These are phyloP conservation scores for Backusella psychrophila DNA, from an alignment of 192 early-diverging fungal genomes.

Conservation along the genomic window DNA sequence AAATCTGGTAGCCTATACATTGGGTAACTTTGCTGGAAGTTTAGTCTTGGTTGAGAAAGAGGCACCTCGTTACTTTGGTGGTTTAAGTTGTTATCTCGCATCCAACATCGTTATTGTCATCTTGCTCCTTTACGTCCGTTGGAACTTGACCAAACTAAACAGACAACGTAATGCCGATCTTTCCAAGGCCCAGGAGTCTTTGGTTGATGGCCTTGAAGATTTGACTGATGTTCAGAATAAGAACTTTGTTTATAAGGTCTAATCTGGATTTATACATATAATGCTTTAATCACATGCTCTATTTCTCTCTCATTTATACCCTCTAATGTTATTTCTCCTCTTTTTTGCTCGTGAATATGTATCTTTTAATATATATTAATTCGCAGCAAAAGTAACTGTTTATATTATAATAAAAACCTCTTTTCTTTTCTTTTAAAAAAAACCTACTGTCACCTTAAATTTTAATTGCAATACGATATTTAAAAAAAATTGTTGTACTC, in stretches of 20 bases:
- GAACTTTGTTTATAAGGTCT: conserved; percentile 11
- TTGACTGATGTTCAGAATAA: conserved; percentile 12
- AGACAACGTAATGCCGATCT: conserved; percentile 4
- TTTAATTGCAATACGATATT: too few relatives aligned
- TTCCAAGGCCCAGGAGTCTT: not conserved
- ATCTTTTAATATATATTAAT: not conserved
- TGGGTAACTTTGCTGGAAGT: conserved; percentile 18
- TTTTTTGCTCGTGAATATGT: not conserved
- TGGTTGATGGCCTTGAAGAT: not conserved
- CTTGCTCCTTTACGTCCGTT: not conserved
- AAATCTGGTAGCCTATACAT: conserved; percentile 13
- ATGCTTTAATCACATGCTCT: not conserved
- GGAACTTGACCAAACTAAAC: not conserved
- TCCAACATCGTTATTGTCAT: conserved; percentile 5
- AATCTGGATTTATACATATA: not conserved
- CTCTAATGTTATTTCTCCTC: not conserved
- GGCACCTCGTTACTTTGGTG: conserved; percentile 14
- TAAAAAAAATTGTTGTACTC: too few relatives aligned
- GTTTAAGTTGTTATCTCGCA: not conserved
- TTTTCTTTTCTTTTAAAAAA: not conserved
- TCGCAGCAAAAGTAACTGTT: not conserved
- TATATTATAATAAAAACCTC: not conserved
- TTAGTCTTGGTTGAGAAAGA: conserved; percentile 9
- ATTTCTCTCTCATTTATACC: not conserved
- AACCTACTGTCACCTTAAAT: too few relatives aligned